phyloP scores from a whole-genome alignment of 495 filamentous ascomycete species.

The Opeltia flavorubescens region DNA sequence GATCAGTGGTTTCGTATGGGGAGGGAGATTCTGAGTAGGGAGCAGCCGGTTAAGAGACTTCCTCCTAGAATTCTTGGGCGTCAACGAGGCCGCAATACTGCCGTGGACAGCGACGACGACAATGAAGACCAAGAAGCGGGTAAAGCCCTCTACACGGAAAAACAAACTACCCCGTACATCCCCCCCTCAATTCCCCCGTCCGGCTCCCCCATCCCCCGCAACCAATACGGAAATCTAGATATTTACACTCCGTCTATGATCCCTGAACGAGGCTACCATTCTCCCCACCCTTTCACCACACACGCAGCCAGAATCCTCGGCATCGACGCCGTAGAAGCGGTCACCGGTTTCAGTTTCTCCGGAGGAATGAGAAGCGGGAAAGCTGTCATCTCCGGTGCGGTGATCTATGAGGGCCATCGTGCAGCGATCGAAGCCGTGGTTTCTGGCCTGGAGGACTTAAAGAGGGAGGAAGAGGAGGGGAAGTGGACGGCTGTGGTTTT shows the following conservation, averaged over 20 bases:
- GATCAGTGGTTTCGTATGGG: slow-evolving; percentile 85
- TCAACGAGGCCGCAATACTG: slow-evolving; percentile 23
- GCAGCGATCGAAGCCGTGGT: slow-evolving; percentile 62
- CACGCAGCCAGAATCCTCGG: slow-evolving; percentile 63
- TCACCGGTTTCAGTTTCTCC: slow-evolving; percentile 79
- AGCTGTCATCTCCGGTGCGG: slow-evolving; percentile 58
- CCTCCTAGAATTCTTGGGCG: slow-evolving; percentile 27
- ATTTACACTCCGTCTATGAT: slow-evolving; percentile 89
- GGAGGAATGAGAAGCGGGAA: slow-evolving; percentile 55
- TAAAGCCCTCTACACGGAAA: slow-evolving; percentile 52
- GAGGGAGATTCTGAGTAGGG: slow-evolving; percentile 54
- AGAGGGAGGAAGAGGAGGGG: slow-evolving; percentile 39
- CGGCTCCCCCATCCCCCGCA: slow-evolving; percentile 64
- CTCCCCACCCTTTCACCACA: slow-evolving; percentile 49
- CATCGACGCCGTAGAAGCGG: slow-evolving; percentile 76
- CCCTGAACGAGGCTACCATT: slow-evolving; percentile 64
- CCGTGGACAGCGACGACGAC: slow-evolving; percentile 24
- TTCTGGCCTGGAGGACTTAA: slow-evolving; percentile 45
- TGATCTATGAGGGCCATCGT: slow-evolving; percentile 54
- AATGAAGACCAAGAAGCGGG: slow-evolving; percentile 26
- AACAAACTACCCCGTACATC: slow-evolving; percentile 63
- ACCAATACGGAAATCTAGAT: slow-evolving; percentile 80
- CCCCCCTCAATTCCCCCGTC: slow-evolving; percentile 52
- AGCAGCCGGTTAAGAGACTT: slow-evolving; percentile 62
- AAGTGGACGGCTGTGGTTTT: slow-evolving; percentile 42